Evolutionary conservation across 768 basidiomycete genomes (phyloP).

Genomic region (Xerocomellus intermedius): DNA sequence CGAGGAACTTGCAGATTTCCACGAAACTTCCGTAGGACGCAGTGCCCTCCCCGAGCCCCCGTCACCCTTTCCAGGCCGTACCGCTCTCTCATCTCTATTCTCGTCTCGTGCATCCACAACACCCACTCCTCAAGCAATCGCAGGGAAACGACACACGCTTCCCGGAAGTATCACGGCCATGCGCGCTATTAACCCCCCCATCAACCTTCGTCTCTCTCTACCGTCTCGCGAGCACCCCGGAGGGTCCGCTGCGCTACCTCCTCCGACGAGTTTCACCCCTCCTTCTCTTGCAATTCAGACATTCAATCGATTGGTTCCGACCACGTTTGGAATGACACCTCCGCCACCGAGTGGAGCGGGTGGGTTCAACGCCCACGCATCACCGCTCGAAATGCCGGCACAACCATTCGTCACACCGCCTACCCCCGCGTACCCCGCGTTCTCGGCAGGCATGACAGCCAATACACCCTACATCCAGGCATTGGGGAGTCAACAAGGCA

Average conservation of each 20-base stretch:
- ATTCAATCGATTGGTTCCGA: slow-evolving; percentile 27
- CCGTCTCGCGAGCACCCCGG: slow-evolving; percentile 27
- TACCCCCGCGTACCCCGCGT: slow-evolving; percentile 76
- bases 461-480: slow-evolving; percentile 57
- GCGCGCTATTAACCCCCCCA: slow-evolving; percentile 25
- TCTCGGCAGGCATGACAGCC: slow-evolving; percentile 44
- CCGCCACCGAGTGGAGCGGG: slow-evolving; percentile 27
- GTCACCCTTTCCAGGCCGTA: slow-evolving; percentile 67
- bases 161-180: slow-evolving; percentile 35
- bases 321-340: slow-evolving; percentile 36
- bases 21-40: slow-evolving; percentile 17
- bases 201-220: slow-evolving; percentile 24
- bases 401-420: slow-evolving; percentile 38
- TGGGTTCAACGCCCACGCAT: neutral
- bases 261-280: slow-evolving; percentile 24
- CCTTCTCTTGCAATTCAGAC: slow-evolving; percentile 37
- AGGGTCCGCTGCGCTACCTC: slow-evolving; percentile 8
- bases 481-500: slow-evolving; percentile 47
- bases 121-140: slow-evolving; percentile 37
- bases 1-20: slow-evolving; percentile 20
- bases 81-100: slow-evolving; percentile 21
- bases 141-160: slow-evolving; percentile 60
- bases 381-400: slow-evolving; percentile 12
- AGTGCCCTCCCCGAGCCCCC: slow-evolving; percentile 70
- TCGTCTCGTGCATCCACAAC: slow-evolving; percentile 27